Base-by-base conservation (phyloP, 805 yeast genomes). In the Zygotorulaspora danielsina region DNA sequence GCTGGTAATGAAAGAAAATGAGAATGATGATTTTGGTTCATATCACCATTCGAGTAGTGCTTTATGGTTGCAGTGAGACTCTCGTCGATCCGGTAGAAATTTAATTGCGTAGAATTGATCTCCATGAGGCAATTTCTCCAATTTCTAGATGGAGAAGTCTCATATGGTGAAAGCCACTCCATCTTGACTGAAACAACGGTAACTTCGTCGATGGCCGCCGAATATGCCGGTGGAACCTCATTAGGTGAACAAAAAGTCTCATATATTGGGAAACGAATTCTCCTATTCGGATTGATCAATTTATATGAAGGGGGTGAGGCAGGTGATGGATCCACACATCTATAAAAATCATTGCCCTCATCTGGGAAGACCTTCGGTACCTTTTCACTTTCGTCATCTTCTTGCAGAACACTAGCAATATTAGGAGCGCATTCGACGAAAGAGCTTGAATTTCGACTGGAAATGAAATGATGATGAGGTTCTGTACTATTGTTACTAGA, bases 31-130 rank as follows among this genome's bases (percentile, higher is more conserved):
- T 33, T 32, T 5, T 26, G 30, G 17, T 35, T 42, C 5, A 27
- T 28, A 5, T 48, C 52, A 10, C 64, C 58, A 42, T 55, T 55
- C 15, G 53, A 39, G 29, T 53, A 59, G 43, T 60, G 55, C 32
- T 53, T 56, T 20, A 63, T 61, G 19, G 47, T 47, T 12, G 55
- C 45, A 5, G 64, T 54, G 31, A 63, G 42, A 1, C 60, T 50
- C 4, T 61, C 48, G 25, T 69, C 75, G 10, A 69, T 66, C 12
- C 61, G 52, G 58, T 83, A 84, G 39, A 89, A 66, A 59, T 84
- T 84, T 24, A 89, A 65, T 63, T 86, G 95, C 1, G 97, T 89
- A 13, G 90, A 84, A 67, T 89, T 87, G 36, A 89, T 66, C 54
- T 84, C 94, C 60, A 86, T 69, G 16, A 83, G 67, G 31, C 73